Evolutionary conservation across 2,329 filamentous ascomycete species (phyloP), one percentile per base, ranked within the genome.

Genomic region (Lachnellula occidentalis): DNA sequence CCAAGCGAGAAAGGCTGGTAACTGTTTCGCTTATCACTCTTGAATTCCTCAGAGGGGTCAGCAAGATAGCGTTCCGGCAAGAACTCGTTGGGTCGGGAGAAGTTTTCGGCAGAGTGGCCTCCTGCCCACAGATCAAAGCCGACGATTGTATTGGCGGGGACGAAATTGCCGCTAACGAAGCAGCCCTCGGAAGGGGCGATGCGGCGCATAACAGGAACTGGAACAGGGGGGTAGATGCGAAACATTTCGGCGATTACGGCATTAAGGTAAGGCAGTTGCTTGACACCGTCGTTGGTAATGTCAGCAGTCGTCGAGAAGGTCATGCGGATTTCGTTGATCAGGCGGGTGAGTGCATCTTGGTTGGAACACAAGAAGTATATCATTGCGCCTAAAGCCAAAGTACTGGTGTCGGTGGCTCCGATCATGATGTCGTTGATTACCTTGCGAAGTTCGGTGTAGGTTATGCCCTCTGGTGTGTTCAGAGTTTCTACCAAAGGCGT

Each of bases 241-340:
- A 75, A 63, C 2, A 58, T 64, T 58, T 75, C 73, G 8, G 70
- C 58, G 3, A 75, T 55, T 12, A 70, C 66, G 5, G 73, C 73
- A 12, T 62, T 46, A 3, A 72, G 61, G 51, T 74, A 75, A 0
- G 51, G 48, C 6, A 63, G 48, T 5, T 34, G 41, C 8, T 56
- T 47, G 19, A 55, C 34, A 19, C 27, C 41, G 2, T 22, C 24
- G 34, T 54, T 52, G 7, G 41, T 61, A 22, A 64, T 61, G 15
- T 62, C 58, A 1, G n/a, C 37, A 42, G 65, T 62, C 9, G 58
- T 64, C 6, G 48, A 56, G 58, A 78, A 78, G 0, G 68, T 53
- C 4, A 58, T 51, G 2, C 74, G 69, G 5, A 79, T 65, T 56
- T 79, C 77, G 0, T 66, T 56, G 3, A 65, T 66, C 2, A 80